Evolutionary conservation across 495 filamentous ascomycete species (phyloP).

Genomic region (Xylaria cubensis): DNA sequence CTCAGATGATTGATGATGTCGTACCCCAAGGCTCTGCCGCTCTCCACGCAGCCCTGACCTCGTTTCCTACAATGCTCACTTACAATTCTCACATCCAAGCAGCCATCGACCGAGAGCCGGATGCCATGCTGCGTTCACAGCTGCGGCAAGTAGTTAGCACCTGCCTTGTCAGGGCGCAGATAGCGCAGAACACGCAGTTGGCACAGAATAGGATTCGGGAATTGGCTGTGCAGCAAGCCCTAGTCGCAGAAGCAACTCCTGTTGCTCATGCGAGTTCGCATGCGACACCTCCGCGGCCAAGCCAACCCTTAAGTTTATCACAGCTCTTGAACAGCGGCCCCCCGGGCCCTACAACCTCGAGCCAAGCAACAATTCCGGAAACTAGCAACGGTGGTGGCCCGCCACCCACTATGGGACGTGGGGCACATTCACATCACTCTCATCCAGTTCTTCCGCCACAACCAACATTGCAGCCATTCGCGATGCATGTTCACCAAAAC

Average conservation of each 20-base stretch:
- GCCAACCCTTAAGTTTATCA: conserved; percentile 26
- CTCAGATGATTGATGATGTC: conserved; percentile 50
- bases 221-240: conserved; percentile 38
- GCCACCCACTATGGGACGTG: conserved; percentile 1
- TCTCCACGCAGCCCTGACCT: conserved; percentile 50
- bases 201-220: conserved; percentile 47
- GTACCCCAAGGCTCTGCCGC: conserved; percentile 52
- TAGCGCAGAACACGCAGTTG: conserved; percentile 42
- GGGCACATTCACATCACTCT: conserved; percentile 9
- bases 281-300: conserved; percentile 20
- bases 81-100: conserved; percentile 49
- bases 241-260: conserved; percentile 32
- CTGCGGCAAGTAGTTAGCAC: conserved; percentile 50
- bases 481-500: conserved; percentile 7
- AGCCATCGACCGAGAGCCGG: conserved; percentile 51
- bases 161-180: conserved; percentile 51
- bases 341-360: conserved; percentile 12
- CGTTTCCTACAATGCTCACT: conserved; percentile 52
- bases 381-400: background rate
- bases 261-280: conserved; percentile 22
- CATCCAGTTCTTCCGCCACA: conserved; percentile 14
- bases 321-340: conserved; percentile 22
- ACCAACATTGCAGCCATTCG: background rate
- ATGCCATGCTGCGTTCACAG: conserved; percentile 47
- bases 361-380: background rate